Base-by-base conservation (phyloP, 345 rosid species). In the Eucalyptus melliodora region DNA sequence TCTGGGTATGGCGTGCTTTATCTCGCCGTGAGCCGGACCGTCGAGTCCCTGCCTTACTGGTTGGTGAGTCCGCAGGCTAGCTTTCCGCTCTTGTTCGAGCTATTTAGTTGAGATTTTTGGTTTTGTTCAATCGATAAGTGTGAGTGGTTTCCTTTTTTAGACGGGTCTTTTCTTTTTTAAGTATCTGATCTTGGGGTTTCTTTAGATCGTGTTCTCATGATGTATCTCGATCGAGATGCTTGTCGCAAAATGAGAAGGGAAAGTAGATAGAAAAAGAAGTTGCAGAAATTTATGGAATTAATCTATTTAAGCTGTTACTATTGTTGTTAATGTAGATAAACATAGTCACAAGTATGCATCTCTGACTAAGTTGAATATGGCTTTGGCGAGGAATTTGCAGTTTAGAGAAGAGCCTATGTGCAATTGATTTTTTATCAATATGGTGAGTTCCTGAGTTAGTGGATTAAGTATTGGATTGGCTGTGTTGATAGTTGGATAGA, bases 1-100 rank as follows among this genome's bases (percentile, higher is more conserved):
- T 65, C 92, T 62, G 96, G 97, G 87, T 95, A 94, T 90, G 97
- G 97, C 30, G 93, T 94, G 83, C 92, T 95, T 88, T 96, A 95
- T 95, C 96, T 95, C 31, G 94, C 94, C 90, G 90, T 96, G 86
- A 90, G 87, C 89, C 90, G 93, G 44, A 91, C 94, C 67, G 91
- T 96, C 56, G 87, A 87, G 13, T 81, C 92, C 86, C 55, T 95
- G 89, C 98, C 98, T 86, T 94, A 93, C 87, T 96, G 98, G 98
- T 67, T 94, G 96, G 97, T 96, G 85, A 93, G 96, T 92, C 31
- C 40, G 87, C 37, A 8, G 0, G 87, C 30, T 45, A 11, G 83
- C 83, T 77, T 44, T 21, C 47, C 3, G 47, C 42, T 37, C 83
- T 40, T 11, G 83, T 77, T 21, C 47, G 47, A 77, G 47, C 83